Base-by-base conservation (phyloP, 371 early-diverging fungal species). In the Hamiltosporidium magnivora region DNA sequence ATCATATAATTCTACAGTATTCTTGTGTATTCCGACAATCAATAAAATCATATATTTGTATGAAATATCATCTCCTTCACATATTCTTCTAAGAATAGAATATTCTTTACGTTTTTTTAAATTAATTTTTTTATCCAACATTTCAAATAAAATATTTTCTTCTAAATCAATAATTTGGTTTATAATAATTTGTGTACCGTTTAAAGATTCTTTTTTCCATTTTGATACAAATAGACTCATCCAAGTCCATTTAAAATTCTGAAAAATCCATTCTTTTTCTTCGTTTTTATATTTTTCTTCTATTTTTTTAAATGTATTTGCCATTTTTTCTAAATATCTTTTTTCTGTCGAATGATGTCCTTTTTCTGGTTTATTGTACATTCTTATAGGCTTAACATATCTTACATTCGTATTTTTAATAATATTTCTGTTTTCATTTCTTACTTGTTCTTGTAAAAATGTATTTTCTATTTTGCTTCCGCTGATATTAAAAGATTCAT, bases 41-140 rank as follows among this genome's bases (percentile, higher is more conserved):
- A 80, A 56, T 11, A 82, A 61, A 55, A 78, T 73, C 74, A 79
- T 75, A 58, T 76, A 79, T 56, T 67, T 74, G 44, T 60, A 72
- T 9, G 77, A 44, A 0, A 68, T 39, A 67, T 77, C 78, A 62
- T 79, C 79, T 36, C 70, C 63, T 63, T 79, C 80, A 0, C 68
- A 62, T 38, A 82, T 79, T 49, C 75, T 62, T 49, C 73, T 62
- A 1, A 79, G 67, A 39, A 78, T 53, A 61, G 77, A 76, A 58
- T 69, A 68, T 44, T 76, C 76, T 46, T 58, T 61, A 8, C 61
- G 65, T 53, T 56, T 49, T 58, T 68, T 71, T 9, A 44, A 40
- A 39, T 37, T 58, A 3, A 79, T 69, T 44, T 67, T 39, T 38
- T 70, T 56, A 12, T 64, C 55, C 49, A 43, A 8, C 36, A 62